A percentile compares a stretch with the other conserved stretches of the same genome.
These are phyloP conservation scores for Fusarium dlaminii DNA, from an alignment of 2,329 filamentous ascomycete species.

Conservation along the genomic window DNA sequence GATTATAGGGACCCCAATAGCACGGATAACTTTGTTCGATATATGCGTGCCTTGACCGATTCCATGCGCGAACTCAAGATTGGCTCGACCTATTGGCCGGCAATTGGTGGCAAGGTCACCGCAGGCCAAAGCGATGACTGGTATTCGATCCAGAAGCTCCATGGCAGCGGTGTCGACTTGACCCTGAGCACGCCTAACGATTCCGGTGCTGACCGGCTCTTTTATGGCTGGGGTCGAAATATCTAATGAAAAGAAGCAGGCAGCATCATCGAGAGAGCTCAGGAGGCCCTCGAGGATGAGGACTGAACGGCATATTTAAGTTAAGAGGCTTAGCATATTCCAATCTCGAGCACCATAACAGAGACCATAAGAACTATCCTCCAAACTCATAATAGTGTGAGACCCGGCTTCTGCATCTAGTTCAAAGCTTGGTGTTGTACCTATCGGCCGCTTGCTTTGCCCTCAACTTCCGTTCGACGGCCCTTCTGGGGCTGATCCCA, in stretches of 20 bases:
- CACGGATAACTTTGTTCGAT: not conserved
- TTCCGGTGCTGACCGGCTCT: not conserved
- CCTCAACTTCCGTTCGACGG: not conserved
- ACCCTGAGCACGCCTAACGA: not conserved
- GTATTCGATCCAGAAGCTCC: not conserved
- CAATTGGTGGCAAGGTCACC: not conserved
- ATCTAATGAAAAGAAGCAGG: not conserved
- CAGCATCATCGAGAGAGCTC: not conserved
- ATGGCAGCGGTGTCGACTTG: not conserved
- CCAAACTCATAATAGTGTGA: rapidly evolving
- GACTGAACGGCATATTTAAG: not conserved
- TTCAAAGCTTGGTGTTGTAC: not conserved
- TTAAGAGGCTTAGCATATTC: not conserved
- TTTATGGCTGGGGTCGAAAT: not conserved
- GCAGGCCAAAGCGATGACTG: not conserved
- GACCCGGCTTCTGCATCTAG: not conserved
- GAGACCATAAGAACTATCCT: too few relatives aligned
- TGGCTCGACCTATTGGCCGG: not conserved
- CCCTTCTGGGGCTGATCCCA: not conserved
- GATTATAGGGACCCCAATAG: not conserved
- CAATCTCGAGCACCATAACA: not conserved
- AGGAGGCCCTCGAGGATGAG: rapidly evolving
- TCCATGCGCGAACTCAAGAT: not conserved
- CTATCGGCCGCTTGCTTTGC: rapidly evolving
- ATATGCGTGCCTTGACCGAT: not conserved